Conservation (phyloP, 2,329 filamentous ascomycete genomes). For the Rutstroemia sp. region DNA sequence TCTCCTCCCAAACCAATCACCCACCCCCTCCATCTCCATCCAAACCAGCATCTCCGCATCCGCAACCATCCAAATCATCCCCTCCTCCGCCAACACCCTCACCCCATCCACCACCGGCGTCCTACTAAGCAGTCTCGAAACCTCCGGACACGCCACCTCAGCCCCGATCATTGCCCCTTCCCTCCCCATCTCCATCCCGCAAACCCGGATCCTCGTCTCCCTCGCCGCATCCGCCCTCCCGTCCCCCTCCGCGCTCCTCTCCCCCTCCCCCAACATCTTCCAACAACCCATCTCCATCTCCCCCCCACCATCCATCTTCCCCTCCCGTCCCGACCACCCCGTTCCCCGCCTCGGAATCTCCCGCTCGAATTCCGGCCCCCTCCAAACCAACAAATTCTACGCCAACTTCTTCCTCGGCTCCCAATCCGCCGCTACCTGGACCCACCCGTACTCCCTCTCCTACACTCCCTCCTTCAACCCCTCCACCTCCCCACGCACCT, state of each 20-base stretch:
- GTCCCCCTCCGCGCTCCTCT: neutral
- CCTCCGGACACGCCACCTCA: neutral
- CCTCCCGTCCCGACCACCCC: slow-evolving; percentile 47
- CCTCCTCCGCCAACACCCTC: neutral
- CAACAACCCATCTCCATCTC: slow-evolving; percentile 44
- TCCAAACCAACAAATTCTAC: slow-evolving; percentile 76
- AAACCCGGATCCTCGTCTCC: neutral
- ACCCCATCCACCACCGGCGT: neutral
- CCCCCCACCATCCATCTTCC: slow-evolving; percentile 42
- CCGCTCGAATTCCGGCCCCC: slow-evolving; percentile 33
- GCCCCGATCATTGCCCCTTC: neutral
- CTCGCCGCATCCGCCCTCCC: neutral
- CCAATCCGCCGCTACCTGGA: slow-evolving; percentile 63
- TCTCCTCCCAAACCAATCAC: neutral
- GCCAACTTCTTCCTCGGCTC: slow-evolving; percentile 71
- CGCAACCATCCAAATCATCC: neutral
- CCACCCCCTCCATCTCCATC: neutral
- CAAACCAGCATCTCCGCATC: neutral
- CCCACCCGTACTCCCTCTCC: slow-evolving; percentile 65
- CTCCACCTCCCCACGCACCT: no score
- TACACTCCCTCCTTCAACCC: slow-evolving; percentile 40
- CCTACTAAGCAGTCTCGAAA: neutral
- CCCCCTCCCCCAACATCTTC: slow-evolving; percentile 42
- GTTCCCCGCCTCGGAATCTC: slow-evolving; percentile 45
- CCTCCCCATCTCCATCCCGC: neutral